Base-by-base conservation (phyloP, 495 filamentous ascomycete species). In the Halenospora varia region DNA sequence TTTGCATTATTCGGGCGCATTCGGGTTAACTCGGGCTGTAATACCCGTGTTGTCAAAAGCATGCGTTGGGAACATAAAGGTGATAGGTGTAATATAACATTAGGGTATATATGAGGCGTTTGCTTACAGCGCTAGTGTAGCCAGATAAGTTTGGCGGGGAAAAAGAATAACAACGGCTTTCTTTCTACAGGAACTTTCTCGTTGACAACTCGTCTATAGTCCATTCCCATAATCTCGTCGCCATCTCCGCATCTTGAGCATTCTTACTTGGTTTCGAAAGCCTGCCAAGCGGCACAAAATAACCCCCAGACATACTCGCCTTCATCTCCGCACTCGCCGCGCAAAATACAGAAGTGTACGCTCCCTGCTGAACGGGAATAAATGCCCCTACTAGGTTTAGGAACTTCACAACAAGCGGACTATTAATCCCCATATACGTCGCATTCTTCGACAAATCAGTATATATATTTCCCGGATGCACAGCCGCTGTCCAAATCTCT, bases 171-270 rank as follows among this genome's bases (percentile, higher is more conserved):
- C n/a, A n/a, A n/a, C n/a, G n/a, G n/a, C n/a, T 13, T 35, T 35
- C 29, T 35, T 35, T 68, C 51, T 24, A 49, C 11, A 63, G 53
- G 58, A 62, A 56, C 2, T 57, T 59, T 44, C 59, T 61, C 39
- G 2, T 15, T 20, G 15, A 17, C 15, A 85, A 69, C 53, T 83
- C 78, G 18, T 64, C 65, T 59, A 83, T 80, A 1, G 83, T 85
- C 83, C 81, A 87, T 15, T 82, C 79, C 83, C 83, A 87, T 26
- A 88, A 63, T 61, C 68, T 72, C 39, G 60, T 63, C 3, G 74
- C 81, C 65, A 85, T 60, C 15, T 71, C 72, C 1, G 66, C 66
- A 63, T 89, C 72, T 22, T 62, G 68, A 2, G 71, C 75, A 48
- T 68, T 67, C 51, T 65, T 61, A 41, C 64, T 72, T 0, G 71